Conservation (phyloP, 148 eudicot species). For the Chenopodium formosanum region DNA sequence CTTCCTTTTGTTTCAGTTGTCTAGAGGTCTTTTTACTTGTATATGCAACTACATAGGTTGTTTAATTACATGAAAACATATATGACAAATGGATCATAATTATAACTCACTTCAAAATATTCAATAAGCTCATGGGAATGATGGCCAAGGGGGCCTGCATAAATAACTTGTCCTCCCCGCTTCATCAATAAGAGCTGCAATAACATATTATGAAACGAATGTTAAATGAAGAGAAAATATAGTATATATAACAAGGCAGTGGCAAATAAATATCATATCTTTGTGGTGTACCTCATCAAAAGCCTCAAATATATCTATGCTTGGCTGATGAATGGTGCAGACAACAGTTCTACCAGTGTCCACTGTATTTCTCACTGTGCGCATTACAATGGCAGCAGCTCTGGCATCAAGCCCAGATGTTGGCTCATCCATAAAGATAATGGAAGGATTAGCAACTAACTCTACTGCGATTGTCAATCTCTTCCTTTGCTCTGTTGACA, state of each 20-base stretch:
- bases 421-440: slow-evolving; percentile 94
- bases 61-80: background rate
- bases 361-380: slow-evolving; percentile 76
- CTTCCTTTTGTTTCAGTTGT: background rate
- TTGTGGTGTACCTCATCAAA: slow-evolving; percentile 66
- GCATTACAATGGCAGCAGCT: slow-evolving; percentile 95
- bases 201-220: background rate
- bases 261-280: background rate
- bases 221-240: background rate
- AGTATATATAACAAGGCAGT: background rate
- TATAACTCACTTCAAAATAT: slow-evolving; percentile 57
- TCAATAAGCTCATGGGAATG: slow-evolving; percentile 53
- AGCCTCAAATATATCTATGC: slow-evolving; percentile 86
- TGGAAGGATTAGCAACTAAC: slow-evolving; percentile 80
- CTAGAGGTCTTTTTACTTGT: background rate
- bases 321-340: slow-evolving; percentile 90
- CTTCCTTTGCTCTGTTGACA: slow-evolving; percentile 77
- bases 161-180: slow-evolving; percentile 71
- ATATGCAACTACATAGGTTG: background rate
- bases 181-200: slow-evolving; percentile 73
- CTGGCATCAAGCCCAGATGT: slow-evolving; percentile 96
- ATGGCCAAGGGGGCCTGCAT: slow-evolving; percentile 67
- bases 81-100: background rate
- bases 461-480: slow-evolving; percentile 79
- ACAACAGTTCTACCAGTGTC: slow-evolving; percentile 88